phyloP scores from a whole-genome alignment of 106 monocot species.

The Dactylorhiza incarnata region DNA sequence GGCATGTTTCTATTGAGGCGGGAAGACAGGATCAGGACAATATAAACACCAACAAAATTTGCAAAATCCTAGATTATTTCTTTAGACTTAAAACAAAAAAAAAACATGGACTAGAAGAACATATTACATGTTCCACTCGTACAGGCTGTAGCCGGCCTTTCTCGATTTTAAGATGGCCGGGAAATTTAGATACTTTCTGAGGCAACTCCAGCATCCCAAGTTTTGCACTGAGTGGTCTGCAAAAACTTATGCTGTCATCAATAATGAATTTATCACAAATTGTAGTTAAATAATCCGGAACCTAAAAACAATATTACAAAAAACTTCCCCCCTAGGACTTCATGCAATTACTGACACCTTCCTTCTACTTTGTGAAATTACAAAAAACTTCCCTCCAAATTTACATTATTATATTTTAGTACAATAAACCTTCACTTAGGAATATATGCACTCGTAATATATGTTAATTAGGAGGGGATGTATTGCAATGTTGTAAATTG shows the following conservation, averaged over 20 bases:
- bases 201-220: conserved; percentile 34
- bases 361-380: too few species aligned
- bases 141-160: conserved; percentile 24
- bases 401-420: too few species aligned
- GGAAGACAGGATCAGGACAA: not conserved
- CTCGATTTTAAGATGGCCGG: conserved; percentile 37
- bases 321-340: too few species aligned
- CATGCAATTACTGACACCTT: too few species aligned
- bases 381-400: too few species aligned
- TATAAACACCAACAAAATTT: not conserved
- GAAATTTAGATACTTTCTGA: conserved; percentile 9
- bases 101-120: not conserved
- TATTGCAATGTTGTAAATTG: too few species aligned
- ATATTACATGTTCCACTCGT: conserved; percentile 31
- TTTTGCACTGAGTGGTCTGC: conserved; percentile 55
- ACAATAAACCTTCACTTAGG: too few species aligned
- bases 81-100: not conserved
- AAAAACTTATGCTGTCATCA: conserved; percentile 2
- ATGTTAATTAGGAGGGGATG: too few species aligned
- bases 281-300: not conserved
- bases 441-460: too few species aligned
- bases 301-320: not conserved
- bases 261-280: not conserved
- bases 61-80: too few species aligned
- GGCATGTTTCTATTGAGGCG: conserved; percentile 49